A percentile compares a stretch with the other conserved stretches of the same genome.
phyloP scores from a whole-genome alignment of 208 protist species.

The Crithidia expoeki region DNA sequence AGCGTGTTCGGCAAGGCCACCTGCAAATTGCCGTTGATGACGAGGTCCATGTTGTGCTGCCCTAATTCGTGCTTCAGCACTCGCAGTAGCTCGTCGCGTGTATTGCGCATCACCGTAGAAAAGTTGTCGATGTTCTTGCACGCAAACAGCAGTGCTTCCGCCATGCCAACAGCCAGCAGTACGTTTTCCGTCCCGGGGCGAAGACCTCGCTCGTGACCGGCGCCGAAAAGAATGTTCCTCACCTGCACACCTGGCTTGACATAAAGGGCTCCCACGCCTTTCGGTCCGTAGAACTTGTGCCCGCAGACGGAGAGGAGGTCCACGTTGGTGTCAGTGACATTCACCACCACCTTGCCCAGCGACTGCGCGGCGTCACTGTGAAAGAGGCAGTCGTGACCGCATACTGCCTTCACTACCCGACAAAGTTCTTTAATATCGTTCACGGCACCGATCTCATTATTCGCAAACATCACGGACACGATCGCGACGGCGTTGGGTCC shows the following conservation, averaged over 20 bases:
- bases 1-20: constrained; percentile 84
- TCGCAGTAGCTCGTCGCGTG: constrained; percentile 63
- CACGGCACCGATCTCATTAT: constrained; percentile 95
- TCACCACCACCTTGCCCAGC: constrained; percentile 96
- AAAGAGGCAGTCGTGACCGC: constrained; percentile 69
- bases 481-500: constrained; percentile 65
- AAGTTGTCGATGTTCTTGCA: constrained; percentile 42
- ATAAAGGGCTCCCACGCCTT: constrained; percentile 87
- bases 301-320: constrained; percentile 97
- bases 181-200: constrained; percentile 91
- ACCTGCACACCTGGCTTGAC: constrained; percentile 60
- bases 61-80: constrained; percentile 61
- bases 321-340: constrained; percentile 92
- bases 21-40: constrained; percentile 66
- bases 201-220: constrained; percentile 79
- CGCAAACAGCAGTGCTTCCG: constrained; percentile 65
- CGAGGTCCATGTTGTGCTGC: constrained; percentile 61
- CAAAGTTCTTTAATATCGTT: constrained; percentile 91
- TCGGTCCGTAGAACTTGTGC: constrained; percentile 99
- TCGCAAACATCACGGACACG: constrained; percentile 95
- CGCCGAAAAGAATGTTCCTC: constrained; percentile 76
- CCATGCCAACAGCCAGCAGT: constrained; percentile 74
- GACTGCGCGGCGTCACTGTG: constrained; percentile 97
- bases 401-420: constrained; percentile 61
- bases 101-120: constrained; percentile 50